phyloP scores from a whole-genome alignment of 495 filamentous ascomycete species.

The Poronia punctata region DNA sequence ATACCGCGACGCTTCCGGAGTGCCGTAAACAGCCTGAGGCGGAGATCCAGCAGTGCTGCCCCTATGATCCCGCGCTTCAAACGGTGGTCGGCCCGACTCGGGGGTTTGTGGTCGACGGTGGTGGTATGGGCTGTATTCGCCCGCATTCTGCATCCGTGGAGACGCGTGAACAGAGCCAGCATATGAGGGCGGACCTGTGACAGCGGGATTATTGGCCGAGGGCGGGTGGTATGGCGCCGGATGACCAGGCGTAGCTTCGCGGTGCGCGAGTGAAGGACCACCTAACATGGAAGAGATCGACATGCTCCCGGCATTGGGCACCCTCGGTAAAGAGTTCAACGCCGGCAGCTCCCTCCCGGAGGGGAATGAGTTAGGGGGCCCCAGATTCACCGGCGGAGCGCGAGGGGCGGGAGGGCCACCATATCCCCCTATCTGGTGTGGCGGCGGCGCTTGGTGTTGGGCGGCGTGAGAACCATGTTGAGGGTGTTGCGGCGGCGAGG shows the following conservation, averaged over 20 bases:
- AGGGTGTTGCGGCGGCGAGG: constrained; percentile 41
- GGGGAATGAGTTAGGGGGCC: constrained; percentile 44
- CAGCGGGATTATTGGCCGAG: constrained; percentile 44
- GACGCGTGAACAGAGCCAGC: constrained; percentile 43
- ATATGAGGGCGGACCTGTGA: constrained; percentile 38
- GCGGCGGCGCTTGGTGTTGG: constrained; percentile 29
- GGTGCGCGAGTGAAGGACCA: constrained; percentile 45
- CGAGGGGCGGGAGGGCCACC: constrained; percentile 38
- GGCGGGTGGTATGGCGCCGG: constrained; percentile 49
- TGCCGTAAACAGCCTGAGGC: constrained; percentile 35
- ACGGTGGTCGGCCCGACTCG: constrained; percentile 48
- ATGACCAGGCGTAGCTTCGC: constrained; percentile 43
- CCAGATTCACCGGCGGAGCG: constrained; percentile 44
- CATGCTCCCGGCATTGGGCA: constrained; percentile 63
- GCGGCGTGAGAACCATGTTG: constrained; percentile 14
- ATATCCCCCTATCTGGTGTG: constrained; percentile 39
- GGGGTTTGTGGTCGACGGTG: constrained; percentile 66
- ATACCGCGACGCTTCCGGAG: constrained; percentile 49
- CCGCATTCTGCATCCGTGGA: constrained; percentile 38
- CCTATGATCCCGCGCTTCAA: constrained; percentile 41
- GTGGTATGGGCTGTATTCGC: constrained; percentile 51
- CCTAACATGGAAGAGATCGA: constrained; percentile 92
- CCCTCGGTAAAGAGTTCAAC: constrained; percentile 40
- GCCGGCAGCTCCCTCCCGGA: constrained; percentile 49
- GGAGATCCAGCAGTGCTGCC: constrained; percentile 41